These are phyloP conservation scores for Physcomitrium patens DNA, from an alignment of 225 moss, liverwort and hornwort genomes.

Conservation along the genomic window DNA sequence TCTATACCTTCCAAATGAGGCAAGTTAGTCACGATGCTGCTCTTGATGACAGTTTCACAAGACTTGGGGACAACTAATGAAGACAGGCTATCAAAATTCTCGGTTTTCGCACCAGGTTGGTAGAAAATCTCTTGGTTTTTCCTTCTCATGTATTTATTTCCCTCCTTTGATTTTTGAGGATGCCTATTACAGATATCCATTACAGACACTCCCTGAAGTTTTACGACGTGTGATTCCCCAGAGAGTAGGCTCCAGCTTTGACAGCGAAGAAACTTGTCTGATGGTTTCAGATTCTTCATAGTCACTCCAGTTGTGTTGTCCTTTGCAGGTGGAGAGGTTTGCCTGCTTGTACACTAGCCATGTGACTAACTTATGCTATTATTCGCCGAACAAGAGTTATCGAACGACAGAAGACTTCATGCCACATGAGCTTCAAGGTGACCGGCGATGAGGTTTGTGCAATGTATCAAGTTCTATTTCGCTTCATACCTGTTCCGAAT, in stretches of 20 bases:
- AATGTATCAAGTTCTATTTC: neutral
- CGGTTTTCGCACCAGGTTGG: conserved; percentile 95
- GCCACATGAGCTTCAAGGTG: conserved; percentile 74
- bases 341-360: conserved; percentile 93
- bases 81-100: conserved; percentile 96
- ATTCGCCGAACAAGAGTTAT: conserved; percentile 94
- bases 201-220: too few species aligned
- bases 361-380: conserved; percentile 88
- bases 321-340: conserved; percentile 85
- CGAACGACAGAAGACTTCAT: conserved; percentile 90
- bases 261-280: neutral
- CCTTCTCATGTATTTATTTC: neutral
- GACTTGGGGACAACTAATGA: conserved; percentile 96
- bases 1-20: neutral
- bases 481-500: neutral
- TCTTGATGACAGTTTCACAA: conserved; percentile 73
- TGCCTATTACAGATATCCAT: too few species aligned
- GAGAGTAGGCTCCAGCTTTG: neutral
- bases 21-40: conserved; percentile 17
- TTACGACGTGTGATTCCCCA: neutral
- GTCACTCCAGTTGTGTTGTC: conserved; percentile 21
- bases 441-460: conserved; percentile 32
- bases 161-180: neutral
- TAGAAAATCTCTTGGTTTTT: neutral
- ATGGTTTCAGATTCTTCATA: neutral